Conservation (phyloP, 768 basidiomycete genomes). For the Lactarius trivialis region DNA sequence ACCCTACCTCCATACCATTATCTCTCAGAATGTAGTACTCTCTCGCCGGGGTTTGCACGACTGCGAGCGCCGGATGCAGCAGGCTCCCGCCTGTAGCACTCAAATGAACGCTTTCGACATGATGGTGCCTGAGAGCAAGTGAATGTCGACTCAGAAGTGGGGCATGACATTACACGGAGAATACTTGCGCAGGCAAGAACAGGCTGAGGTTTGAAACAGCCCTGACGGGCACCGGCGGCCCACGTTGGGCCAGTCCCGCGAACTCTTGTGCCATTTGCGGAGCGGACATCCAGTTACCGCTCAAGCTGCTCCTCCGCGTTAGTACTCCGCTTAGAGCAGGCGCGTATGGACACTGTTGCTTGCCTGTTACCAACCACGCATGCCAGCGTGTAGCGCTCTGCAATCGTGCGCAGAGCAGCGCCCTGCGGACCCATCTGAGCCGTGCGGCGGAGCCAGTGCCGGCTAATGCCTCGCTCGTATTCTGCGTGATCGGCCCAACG, state of each 20-base stretch:
- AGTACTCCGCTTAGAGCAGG: background rate
- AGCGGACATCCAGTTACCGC: conserved; percentile 62
- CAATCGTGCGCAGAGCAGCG: conserved; percentile 40
- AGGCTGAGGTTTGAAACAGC: conserved; percentile 39
- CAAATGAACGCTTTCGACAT: conserved; percentile 72
- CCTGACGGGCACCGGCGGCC: conserved; percentile 21
- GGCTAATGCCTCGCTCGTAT: conserved; percentile 76
- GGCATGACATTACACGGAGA: background rate
- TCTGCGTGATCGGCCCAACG: conserved; percentile 67
- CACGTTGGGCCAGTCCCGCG: conserved; percentile 37
- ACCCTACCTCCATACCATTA: conserved; percentile 76
- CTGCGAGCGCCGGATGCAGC: conserved; percentile 59
- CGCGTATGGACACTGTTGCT: conserved; percentile 6
- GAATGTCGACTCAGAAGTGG: background rate
- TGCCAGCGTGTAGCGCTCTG: conserved; percentile 59
- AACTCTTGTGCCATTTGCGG: conserved; percentile 69
- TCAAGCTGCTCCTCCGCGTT: conserved; percentile 42
- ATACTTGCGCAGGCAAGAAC: conserved; percentile 57
- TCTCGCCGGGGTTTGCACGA: conserved; percentile 61
- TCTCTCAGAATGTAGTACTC: conserved; percentile 67
- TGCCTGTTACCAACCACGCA: conserved; percentile 71
- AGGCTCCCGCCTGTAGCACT: conserved; percentile 34
- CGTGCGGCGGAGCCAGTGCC: conserved; percentile 49
- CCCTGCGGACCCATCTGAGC: conserved; percentile 39
- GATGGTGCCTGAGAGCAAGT: conserved; percentile 51